A percentile compares a stretch with the other conserved stretches of the same genome.
These are phyloP conservation scores for Trypethelium eluteriae DNA, from an alignment of 495 filamentous ascomycete species.

Conservation along the genomic window DNA sequence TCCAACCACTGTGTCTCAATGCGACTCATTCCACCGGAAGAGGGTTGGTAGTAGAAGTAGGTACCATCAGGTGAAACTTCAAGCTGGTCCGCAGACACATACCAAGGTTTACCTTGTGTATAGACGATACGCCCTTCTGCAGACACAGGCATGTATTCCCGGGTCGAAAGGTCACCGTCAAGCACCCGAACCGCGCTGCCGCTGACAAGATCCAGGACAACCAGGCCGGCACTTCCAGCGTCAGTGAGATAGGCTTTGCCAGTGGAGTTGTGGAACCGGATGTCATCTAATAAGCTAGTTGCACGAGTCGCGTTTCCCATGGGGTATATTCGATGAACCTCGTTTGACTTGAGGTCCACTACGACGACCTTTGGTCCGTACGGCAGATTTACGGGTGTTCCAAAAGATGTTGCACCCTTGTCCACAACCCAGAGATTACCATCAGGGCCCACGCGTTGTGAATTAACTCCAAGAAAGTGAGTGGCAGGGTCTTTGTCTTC, in stretches of 20 bases:
- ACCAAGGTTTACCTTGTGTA: slow-evolving; percentile 11
- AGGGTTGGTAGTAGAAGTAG: slow-evolving; percentile 31
- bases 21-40: slow-evolving; percentile 28
- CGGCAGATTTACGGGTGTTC: slow-evolving; percentile 22
- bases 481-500: slow-evolving; percentile 22
- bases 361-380: slow-evolving; percentile 28
- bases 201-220: slow-evolving; percentile 21
- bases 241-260: slow-evolving; percentile 29
- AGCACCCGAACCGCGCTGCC: slow-evolving; percentile 17
- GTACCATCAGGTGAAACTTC: slow-evolving; percentile 32
- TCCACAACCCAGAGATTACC: slow-evolving; percentile 31
- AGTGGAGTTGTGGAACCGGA: slow-evolving; percentile 28
- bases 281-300: slow-evolving; percentile 26
- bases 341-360: slow-evolving; percentile 25
- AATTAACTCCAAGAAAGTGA: slow-evolving; percentile 28
- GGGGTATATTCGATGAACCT: slow-evolving; percentile 15
- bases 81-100: slow-evolving; percentile 29
- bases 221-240: slow-evolving; percentile 24
- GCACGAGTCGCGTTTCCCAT: slow-evolving; percentile 21
- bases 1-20: slow-evolving; percentile 25
- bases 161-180: slow-evolving; percentile 15
- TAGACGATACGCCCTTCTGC: slow-evolving; percentile 20
- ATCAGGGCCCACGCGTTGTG: slow-evolving; percentile 31
- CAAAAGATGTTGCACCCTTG: slow-evolving; percentile 23
- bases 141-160: slow-evolving; percentile 19